Evolutionary conservation across 345 rosid genomes (phyloP).

Genomic region (Firmiana major): DNA sequence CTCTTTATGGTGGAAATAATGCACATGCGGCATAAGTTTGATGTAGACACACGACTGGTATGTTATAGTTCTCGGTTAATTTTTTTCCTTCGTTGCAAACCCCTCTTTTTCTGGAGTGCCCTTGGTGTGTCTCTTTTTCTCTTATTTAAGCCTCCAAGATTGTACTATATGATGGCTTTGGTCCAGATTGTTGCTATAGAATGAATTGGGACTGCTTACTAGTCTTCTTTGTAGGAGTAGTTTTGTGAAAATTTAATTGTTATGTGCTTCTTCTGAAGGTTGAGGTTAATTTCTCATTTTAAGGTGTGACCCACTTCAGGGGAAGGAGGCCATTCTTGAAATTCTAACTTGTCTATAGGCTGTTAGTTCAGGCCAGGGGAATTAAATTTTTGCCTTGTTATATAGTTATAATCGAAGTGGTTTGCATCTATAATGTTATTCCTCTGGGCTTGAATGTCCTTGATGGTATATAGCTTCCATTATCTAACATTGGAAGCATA

Average conservation of each 20-base stretch:
- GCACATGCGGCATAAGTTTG: constrained; percentile 99
- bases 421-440: neutral
- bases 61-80: constrained; percentile 6
- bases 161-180: neutral
- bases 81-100: neutral
- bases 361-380: neutral
- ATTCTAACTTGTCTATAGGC: neutral
- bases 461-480: neutral
- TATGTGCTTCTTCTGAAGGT: neutral
- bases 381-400: neutral
- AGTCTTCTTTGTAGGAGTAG: too few species aligned
- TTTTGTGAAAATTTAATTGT: neutral
- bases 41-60: constrained; percentile 89
- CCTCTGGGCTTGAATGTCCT: neutral
- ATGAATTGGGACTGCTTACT: neutral
- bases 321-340: neutral
- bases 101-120: neutral
- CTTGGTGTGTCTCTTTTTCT: neutral
- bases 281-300: neutral
- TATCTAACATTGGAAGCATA: neutral
- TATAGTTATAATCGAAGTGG: neutral
- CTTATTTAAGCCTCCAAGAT: neutral
- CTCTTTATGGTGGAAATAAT: constrained; percentile 98
- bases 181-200: neutral
- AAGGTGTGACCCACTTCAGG: neutral